These are phyloP conservation scores for Daldinia grandis DNA, from an alignment of 495 filamentous ascomycete species.

Conservation along the genomic window DNA sequence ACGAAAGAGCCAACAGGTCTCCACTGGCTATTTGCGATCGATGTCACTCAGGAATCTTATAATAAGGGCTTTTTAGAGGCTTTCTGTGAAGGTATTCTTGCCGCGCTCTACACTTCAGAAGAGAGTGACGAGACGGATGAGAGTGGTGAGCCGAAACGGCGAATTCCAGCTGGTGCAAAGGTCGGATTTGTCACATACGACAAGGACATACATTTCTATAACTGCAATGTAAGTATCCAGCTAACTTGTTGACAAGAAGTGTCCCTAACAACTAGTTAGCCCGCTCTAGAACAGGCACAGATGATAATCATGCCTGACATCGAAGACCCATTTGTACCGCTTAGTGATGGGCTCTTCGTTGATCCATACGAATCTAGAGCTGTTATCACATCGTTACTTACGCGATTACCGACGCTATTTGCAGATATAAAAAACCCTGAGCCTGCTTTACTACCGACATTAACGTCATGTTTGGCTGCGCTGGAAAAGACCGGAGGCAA, in stretches of 20 bases:
- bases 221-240: slow-evolving; percentile 72
- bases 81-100: slow-evolving; percentile 87
- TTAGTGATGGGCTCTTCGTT: slow-evolving; percentile 92
- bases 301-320: slow-evolving; percentile 99
- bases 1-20: slow-evolving; percentile 90
- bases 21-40: slow-evolving; percentile 89
- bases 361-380: slow-evolving; percentile 92
- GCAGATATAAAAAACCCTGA: slow-evolving; percentile 86
- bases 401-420: slow-evolving; percentile 83
- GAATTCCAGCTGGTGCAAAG: slow-evolving; percentile 80
- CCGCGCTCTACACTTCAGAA: slow-evolving; percentile 78
- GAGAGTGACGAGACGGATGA: slow-evolving; percentile 62
- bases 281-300: slow-evolving; percentile 84
- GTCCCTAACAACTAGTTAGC: slow-evolving; percentile 51
- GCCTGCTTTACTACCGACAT: slow-evolving; percentile 81
- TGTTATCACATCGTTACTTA: slow-evolving; percentile 85
- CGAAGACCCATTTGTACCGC: slow-evolving; percentile 94
- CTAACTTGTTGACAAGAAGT: neutral
- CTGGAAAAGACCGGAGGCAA: slow-evolving; percentile 89
- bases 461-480: slow-evolving; percentile 82
- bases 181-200: slow-evolving; percentile 97
- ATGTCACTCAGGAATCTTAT: slow-evolving; percentile 88
- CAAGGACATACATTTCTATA: slow-evolving; percentile 97
- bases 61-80: slow-evolving; percentile 90
- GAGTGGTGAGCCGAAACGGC: slow-evolving; percentile 63